Evolutionary conservation across 768 basidiomycete genomes (phyloP).

Genomic region (Hysterangium stoloniferum): DNA sequence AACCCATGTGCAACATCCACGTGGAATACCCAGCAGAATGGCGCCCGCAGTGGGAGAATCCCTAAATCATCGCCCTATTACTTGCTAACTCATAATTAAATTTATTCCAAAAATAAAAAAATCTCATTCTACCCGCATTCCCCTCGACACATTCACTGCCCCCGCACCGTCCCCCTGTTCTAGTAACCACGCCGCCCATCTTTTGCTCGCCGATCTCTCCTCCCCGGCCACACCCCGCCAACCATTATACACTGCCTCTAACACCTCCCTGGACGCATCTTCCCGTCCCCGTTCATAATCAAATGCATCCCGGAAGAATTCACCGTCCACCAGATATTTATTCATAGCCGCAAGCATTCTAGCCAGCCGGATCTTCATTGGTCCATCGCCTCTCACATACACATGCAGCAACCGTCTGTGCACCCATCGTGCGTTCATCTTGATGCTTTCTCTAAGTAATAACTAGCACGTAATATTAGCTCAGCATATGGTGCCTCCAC

Average conservation of each 20-base stretch:
- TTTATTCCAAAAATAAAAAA: background rate
- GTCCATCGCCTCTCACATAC: conserved; percentile 27
- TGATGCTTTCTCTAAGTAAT: conserved; percentile 41
- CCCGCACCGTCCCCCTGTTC: conserved; percentile 11
- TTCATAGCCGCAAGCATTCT: conserved; percentile 34
- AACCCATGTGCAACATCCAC: conserved; percentile 1
- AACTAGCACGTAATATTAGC: conserved; percentile 22
- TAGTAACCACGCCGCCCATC: conserved; percentile 44
- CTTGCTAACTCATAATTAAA: background rate
- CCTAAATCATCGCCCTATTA: background rate
- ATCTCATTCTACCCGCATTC: conserved; percentile 9
- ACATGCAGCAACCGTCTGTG: conserved; percentile 42
- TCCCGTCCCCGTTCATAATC: conserved; percentile 20
- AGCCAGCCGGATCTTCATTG: conserved; percentile 17
- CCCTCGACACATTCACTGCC: conserved; percentile 1
- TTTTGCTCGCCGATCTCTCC: conserved; percentile 29
- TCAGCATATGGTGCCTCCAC: background rate
- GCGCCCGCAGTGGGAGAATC: conserved; percentile 4
- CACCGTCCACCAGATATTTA: conserved; percentile 34
- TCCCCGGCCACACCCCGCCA: conserved; percentile 34
- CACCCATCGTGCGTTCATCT: conserved; percentile 29
- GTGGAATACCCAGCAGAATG: conserved; percentile 12
- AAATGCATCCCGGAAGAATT: conserved; percentile 40
- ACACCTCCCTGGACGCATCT: conserved; percentile 20
- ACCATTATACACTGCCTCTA: conserved; percentile 31